These are phyloP conservation scores for Lentinula guzmanii DNA, from an alignment of 768 basidiomycete species.

Conservation along the genomic window DNA sequence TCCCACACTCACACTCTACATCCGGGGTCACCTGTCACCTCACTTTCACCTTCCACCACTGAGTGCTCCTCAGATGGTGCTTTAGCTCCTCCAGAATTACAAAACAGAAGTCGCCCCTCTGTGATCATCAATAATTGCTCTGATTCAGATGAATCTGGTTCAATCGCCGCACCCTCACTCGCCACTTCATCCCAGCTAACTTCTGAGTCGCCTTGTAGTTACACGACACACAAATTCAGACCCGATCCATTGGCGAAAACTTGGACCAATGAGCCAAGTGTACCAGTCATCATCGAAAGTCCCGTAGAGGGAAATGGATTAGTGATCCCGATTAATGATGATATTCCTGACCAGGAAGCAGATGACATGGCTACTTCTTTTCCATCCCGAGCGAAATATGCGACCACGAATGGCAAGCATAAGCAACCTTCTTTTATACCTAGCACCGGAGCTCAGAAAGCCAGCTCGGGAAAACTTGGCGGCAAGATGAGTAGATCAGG, in stretches of 20 bases:
- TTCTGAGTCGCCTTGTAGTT: background rate
- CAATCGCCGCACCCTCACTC: constrained; percentile 21
- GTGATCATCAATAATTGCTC: constrained; percentile 3
- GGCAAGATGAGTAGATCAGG: constrained; percentile 22
- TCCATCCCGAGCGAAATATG: background rate
- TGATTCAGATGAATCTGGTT: constrained; percentile 15
- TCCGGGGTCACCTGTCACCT: background rate
- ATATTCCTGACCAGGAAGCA: constrained; percentile 10
- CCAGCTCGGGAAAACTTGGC: background rate
- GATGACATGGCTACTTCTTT: background rate
- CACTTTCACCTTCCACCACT: constrained; percentile 2
- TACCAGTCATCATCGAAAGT: constrained; percentile 27
- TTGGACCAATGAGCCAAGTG: constrained; percentile 8
- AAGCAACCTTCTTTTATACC: background rate
- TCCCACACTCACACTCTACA: background rate
- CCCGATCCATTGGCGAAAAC: constrained; percentile 16
- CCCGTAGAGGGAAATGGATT: constrained; percentile 23
- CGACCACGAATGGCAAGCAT: background rate
- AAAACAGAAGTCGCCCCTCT: constrained; percentile 1
- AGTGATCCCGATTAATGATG: background rate
- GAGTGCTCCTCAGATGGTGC: background rate
- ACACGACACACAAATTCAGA: constrained; percentile 13
- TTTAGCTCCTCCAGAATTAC: background rate
- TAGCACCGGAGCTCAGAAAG: background rate
- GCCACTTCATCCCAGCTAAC: constrained; percentile 23